phyloP scores from a whole-genome alignment of 2,329 filamentous ascomycete genomes.

The Thelonectria discophora region DNA sequence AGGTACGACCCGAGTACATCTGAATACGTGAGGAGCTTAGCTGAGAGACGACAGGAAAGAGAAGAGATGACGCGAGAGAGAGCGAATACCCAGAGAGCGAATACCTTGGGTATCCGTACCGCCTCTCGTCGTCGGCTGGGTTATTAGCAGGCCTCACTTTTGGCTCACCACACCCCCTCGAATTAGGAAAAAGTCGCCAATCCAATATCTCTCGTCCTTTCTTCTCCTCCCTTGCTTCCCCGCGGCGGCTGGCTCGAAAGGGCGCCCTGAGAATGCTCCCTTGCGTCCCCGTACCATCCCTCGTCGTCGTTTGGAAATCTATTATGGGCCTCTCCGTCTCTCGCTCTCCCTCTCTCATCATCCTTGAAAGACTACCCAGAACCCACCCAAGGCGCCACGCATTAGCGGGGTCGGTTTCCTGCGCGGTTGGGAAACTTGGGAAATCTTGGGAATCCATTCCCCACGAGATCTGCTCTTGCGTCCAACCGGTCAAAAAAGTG shows the following conservation, averaged over 20 bases:
- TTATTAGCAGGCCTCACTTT: too few relatives aligned
- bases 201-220: too few relatives aligned
- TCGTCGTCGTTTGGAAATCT: background rate
- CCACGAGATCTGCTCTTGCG: constrained; percentile 41
- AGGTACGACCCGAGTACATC: too few relatives aligned
- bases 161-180: too few relatives aligned
- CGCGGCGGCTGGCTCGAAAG: constrained; percentile 4
- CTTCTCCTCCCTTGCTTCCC: constrained; percentile 17
- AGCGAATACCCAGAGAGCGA: too few relatives aligned
- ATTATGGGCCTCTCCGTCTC: background rate
- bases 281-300: background rate
- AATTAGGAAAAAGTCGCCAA: constrained; percentile 19
- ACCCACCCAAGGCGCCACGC: constrained; percentile 37
- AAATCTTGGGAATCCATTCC: too few relatives aligned
- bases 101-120: too few relatives aligned
- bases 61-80: constrained; percentile 14
- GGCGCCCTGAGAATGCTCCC: background rate
- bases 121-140: too few relatives aligned
- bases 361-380: too few relatives aligned
- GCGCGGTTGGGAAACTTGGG: constrained; percentile 27
- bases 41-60: background rate
- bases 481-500: too few relatives aligned
- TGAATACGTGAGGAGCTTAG: too few relatives aligned
- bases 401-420: constrained; percentile 34
- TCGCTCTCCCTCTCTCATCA: background rate